phyloP scores from a whole-genome alignment of 169 alveolate species.

The Pseudocohnilembus persalinus region DNA sequence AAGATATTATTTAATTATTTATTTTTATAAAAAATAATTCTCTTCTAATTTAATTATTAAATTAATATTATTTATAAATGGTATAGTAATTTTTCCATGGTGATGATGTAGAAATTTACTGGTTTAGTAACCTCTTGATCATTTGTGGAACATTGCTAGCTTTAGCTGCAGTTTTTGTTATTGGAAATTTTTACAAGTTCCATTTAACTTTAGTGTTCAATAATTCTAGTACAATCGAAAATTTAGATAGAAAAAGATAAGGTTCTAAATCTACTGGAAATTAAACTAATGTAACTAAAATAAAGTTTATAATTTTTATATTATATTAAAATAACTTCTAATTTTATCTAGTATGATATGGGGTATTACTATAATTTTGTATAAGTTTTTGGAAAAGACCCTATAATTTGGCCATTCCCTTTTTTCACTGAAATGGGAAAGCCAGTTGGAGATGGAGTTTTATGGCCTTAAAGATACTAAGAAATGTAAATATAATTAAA shows the following conservation, averaged over 20 bases:
- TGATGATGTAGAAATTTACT: constrained; percentile 3
- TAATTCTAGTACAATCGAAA: constrained; percentile 85
- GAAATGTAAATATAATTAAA: constrained; percentile 11
- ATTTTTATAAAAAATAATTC: constrained; percentile 3
- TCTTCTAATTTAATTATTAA: neutral
- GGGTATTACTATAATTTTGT: constrained; percentile 55
- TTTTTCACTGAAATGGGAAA: constrained; percentile 63
- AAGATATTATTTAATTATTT: neutral
- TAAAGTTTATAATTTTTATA: neutral
- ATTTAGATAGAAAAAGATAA: constrained; percentile 62
- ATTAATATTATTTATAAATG: too few species aligned
- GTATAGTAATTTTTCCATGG: constrained; percentile 1
- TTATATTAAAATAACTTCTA: constrained; percentile 2
- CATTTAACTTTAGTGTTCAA: constrained; percentile 64
- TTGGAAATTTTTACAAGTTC: constrained; percentile 70
- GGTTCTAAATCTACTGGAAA: constrained; percentile 14
- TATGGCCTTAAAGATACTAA: constrained; percentile 61
- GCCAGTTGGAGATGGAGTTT: constrained; percentile 87
- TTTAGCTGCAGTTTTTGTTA: neutral
- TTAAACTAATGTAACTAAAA: neutral
- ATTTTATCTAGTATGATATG: constrained; percentile 50
- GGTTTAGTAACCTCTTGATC: neutral
- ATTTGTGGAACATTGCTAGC: neutral
- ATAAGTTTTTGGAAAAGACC: constrained; percentile 74
- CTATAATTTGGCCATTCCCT: constrained; percentile 67